Evolutionary conservation across 345 rosid genomes (phyloP).

Genomic region (Lepidium aucheri): DNA sequence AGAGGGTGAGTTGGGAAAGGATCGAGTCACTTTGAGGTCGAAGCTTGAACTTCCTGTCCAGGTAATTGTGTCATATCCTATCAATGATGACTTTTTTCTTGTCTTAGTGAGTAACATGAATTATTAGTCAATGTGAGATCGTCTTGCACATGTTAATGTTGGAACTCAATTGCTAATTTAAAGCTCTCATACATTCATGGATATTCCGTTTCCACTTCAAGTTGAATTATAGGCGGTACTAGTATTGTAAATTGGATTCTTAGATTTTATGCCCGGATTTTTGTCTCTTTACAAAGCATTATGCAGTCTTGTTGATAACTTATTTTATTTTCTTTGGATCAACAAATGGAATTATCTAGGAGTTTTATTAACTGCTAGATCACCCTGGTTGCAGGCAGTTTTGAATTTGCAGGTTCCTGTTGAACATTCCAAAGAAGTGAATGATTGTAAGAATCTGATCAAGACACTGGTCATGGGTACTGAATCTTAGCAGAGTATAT

Average conservation of each 20-base stretch:
- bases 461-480: conserved; percentile 99
- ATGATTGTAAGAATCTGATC: conserved; percentile 91
- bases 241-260: neutral
- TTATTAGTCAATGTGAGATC: conserved; percentile 1
- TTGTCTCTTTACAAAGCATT: neutral
- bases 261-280: neutral
- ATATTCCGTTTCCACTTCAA: neutral
- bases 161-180: neutral
- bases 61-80: conserved; percentile 37
- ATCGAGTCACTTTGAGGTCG: conserved; percentile 71
- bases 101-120: neutral
- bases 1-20: conserved; percentile 94
- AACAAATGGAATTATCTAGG: conserved; percentile 5
- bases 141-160: neutral
- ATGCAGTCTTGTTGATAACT: neutral
- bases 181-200: neutral
- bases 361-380: conserved; percentile 13
- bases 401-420: conserved; percentile 89
- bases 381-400: conserved; percentile 76
- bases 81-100: conserved; percentile 1
- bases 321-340: neutral
- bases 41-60: conserved; percentile 99
- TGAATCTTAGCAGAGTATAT: conserved; percentile 12
- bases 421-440: conserved; percentile 97
- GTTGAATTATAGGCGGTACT: neutral